Percentiles rank a stretch among this genome's conserved stretches.
Conservation (phyloP, 75 land plant species). For the Chamaecyparis obtusa region DNA sequence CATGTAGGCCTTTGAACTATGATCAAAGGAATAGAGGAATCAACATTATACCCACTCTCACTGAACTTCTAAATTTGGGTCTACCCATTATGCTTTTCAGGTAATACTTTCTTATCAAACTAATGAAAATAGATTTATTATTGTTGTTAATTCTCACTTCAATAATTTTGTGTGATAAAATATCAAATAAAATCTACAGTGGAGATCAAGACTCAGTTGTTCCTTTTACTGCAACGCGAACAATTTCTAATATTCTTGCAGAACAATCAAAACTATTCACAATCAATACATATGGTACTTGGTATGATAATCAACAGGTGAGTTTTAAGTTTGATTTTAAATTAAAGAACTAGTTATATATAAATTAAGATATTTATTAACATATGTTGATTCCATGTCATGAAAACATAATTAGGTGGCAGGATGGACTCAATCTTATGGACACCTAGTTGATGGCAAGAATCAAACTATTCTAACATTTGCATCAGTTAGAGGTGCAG, state of each 20-base stretch:
- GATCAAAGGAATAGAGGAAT: conserved; percentile 9
- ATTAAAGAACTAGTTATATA: background rate
- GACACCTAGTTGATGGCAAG: conserved; percentile 7
- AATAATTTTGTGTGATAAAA: background rate
- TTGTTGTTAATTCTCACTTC: background rate
- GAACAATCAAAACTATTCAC: conserved; percentile 12
- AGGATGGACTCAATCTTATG: conserved; percentile 27
- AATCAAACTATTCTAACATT: conserved; percentile 19
- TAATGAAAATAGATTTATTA: background rate
- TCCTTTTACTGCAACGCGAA: conserved; percentile 20
- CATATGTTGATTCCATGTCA: background rate
- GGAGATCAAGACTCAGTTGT: conserved; percentile 27
- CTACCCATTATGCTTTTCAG: conserved; percentile 19
- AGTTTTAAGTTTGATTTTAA: background rate
- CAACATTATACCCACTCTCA: conserved; percentile 12
- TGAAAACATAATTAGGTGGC: conserved; percentile 12
- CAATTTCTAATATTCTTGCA: conserved; percentile 5
- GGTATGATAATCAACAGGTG: conserved; percentile 20
- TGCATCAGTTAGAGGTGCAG: conserved; percentile 29
- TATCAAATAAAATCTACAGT: background rate
- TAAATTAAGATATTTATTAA: no score
- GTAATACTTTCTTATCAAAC: background rate
- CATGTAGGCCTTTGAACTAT: conserved; percentile 9
- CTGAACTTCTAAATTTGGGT: conserved; percentile 3
- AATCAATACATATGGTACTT: conserved; percentile 6